These are phyloP conservation scores for Candida railenensis DNA, from an alignment of 805 yeast genomes.

Conservation along the genomic window DNA sequence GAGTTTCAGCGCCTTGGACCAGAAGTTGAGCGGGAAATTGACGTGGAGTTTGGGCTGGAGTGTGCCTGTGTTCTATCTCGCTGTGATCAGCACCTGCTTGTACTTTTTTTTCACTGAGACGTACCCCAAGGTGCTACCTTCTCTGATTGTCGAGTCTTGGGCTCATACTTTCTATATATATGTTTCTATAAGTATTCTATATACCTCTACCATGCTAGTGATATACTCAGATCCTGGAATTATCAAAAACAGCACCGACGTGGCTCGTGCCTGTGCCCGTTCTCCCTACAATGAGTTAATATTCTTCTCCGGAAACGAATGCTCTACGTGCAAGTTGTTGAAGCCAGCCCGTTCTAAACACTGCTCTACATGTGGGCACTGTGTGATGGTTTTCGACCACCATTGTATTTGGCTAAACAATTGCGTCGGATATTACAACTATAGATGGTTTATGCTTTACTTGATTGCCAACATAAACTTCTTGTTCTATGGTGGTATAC, in stretches of 20 bases:
- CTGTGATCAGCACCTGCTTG: conserved; percentile 33
- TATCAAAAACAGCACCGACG: conserved; percentile 13
- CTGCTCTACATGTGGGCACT: conserved; percentile 57
- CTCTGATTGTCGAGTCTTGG: conserved; percentile 4
- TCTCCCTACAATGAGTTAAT: conserved; percentile 51
- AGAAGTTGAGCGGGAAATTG: conserved; percentile 19
- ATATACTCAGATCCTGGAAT: conserved; percentile 46
- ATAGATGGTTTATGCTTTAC: conserved; percentile 57
- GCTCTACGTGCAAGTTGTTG: conserved; percentile 46
- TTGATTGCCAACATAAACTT: conserved; percentile 46
- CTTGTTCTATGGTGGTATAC: conserved; percentile 40
- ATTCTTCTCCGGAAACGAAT: conserved; percentile 45
- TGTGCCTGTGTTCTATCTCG: conserved; percentile 43
- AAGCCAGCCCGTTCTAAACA: conserved; percentile 67
- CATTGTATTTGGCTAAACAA: conserved; percentile 69
- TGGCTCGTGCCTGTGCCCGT: conserved; percentile 7
- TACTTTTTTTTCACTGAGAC: conserved; percentile 30
- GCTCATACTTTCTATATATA: conserved; percentile 21
- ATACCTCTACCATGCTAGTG: conserved; percentile 35
- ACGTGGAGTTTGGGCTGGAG: conserved; percentile 35
- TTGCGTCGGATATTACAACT: conserved; percentile 71
- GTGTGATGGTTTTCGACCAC: conserved; percentile 53
- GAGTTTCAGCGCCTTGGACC: conserved; percentile 17
- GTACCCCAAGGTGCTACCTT: conserved; percentile 16
- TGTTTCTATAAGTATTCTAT: conserved; percentile 30